A percentile compares a stretch with the other conserved stretches of the same genome.
Conservation (phyloP, 228 moss, liverwort and hornwort species). For the Sphagnum magellanicum region DNA sequence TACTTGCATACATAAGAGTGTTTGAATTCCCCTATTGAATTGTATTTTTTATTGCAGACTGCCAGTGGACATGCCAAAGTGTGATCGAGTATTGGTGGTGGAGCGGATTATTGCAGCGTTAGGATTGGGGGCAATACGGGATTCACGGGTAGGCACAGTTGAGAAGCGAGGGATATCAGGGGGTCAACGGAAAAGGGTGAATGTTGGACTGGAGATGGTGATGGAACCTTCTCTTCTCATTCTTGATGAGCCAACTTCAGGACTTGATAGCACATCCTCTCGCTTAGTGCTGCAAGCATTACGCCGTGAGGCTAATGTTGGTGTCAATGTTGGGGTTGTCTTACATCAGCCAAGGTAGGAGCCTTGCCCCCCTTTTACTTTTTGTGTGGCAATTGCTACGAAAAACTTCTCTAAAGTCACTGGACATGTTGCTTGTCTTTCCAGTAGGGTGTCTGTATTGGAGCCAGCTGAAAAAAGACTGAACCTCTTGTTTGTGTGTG, state of each 20-base stretch:
- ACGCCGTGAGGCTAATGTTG: slow-evolving; percentile 29
- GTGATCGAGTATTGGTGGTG: slow-evolving; percentile 41
- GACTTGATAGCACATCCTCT: slow-evolving; percentile 1
- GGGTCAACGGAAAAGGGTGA: slow-evolving; percentile 51
- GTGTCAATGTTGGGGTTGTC: slow-evolving; percentile 42
- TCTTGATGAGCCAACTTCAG: slow-evolving; percentile 3
- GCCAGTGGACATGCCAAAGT: slow-evolving; percentile 23
- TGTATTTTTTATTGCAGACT: slow-evolving; percentile 20
- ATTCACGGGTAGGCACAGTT: slow-evolving; percentile 43
- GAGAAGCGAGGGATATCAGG: slow-evolving; percentile 56
- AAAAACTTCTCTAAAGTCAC: neutral
- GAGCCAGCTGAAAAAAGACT: neutral
- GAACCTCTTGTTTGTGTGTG: neutral
- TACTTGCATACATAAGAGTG: neutral
- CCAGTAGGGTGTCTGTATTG: neutral
- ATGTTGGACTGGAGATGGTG: slow-evolving; percentile 50
- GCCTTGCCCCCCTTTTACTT: neutral
- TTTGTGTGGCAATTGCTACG: neutral
- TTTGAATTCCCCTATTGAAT: neutral
- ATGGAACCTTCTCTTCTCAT: slow-evolving; percentile 40
- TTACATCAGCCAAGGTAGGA: slow-evolving; percentile 50
- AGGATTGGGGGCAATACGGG: slow-evolving; percentile 26
- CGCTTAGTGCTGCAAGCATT: slow-evolving; percentile 4
- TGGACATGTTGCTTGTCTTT: neutral
- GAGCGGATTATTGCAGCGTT: slow-evolving; percentile 42